These are phyloP conservation scores for Rhizopogon vinicolor DNA, from an alignment of 768 basidiomycete genomes.

Conservation along the genomic window DNA sequence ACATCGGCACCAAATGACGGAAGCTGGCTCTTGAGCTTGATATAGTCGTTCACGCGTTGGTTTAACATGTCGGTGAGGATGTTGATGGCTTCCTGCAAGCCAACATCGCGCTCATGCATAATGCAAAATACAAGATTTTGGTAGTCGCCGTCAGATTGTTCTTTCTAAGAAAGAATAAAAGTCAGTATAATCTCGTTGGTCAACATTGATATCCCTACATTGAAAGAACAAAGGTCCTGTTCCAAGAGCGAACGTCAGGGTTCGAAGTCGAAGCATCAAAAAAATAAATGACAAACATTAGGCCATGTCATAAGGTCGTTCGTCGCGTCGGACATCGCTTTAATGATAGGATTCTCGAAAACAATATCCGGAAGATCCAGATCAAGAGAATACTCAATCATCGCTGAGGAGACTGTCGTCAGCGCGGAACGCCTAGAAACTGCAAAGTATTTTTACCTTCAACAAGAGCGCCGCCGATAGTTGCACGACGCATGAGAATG, in stretches of 20 bases:
- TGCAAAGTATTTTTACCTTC: slow-evolving; percentile 24
- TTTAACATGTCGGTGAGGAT: slow-evolving; percentile 33
- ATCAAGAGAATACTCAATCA: slow-evolving; percentile 33
- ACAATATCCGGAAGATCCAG: slow-evolving; percentile 32
- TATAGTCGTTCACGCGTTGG: slow-evolving; percentile 29
- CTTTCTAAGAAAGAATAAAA: slow-evolving; percentile 23
- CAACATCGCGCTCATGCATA: slow-evolving; percentile 30
- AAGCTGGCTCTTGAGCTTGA: slow-evolving; percentile 24
- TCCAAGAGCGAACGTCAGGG: slow-evolving; percentile 10
- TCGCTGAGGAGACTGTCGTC: slow-evolving; percentile 18
- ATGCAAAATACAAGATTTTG: slow-evolving; percentile 37
- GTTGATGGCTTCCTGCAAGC: slow-evolving; percentile 30
- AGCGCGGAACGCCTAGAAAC: not conserved
- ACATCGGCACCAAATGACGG: slow-evolving; percentile 32
- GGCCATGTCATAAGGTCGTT: slow-evolving; percentile 38
- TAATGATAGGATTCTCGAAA: slow-evolving; percentile 28
- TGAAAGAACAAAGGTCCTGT: slow-evolving; percentile 26
- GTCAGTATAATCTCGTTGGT: slow-evolving; percentile 3
- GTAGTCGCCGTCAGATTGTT: slow-evolving; percentile 35
- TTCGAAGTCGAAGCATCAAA: not conserved
- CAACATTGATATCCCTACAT: slow-evolving; percentile 18
- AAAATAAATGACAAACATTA: slow-evolving; percentile 23
- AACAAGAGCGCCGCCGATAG: slow-evolving; percentile 33
- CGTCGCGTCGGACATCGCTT: slow-evolving; percentile 35
- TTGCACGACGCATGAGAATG: slow-evolving; percentile 31